Conservation (phyloP, 805 yeast genomes). For the Wickerhamomyces ciferrii region DNA sequence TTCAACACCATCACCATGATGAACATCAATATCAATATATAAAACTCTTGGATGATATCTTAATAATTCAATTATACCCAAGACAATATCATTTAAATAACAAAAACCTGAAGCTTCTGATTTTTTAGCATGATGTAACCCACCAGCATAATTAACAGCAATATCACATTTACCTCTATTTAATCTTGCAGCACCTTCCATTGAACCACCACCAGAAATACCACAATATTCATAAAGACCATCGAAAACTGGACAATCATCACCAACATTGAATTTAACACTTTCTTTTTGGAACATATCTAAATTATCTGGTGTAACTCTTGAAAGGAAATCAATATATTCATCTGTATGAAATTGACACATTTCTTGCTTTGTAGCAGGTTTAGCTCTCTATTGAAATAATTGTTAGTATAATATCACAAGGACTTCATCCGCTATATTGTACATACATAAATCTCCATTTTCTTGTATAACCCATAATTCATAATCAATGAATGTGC, state of each 20-base stretch:
- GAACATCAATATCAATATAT: slow-evolving; percentile 86
- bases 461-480: slow-evolving; percentile 91
- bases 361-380: slow-evolving; percentile 97
- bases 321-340: slow-evolving; percentile 84
- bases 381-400: slow-evolving; percentile 65
- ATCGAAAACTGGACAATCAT: slow-evolving; percentile 84
- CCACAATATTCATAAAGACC: slow-evolving; percentile 73
- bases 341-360: slow-evolving; percentile 98
- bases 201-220: slow-evolving; percentile 82
- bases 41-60: slow-evolving; percentile 82
- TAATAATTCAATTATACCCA: slow-evolving; percentile 74
- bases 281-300: slow-evolving; percentile 85
- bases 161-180: slow-evolving; percentile 81
- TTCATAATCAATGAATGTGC: slow-evolving; percentile 96
- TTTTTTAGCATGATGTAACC: slow-evolving; percentile 89
- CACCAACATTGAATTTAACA: slow-evolving; percentile 92
- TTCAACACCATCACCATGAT: slow-evolving; percentile 94
- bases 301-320: slow-evolving; percentile 90
- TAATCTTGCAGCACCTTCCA: slow-evolving; percentile 85
- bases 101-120: slow-evolving; percentile 89
- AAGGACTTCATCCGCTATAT: no score
- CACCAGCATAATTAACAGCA: slow-evolving; percentile 93
- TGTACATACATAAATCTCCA: slow-evolving; percentile 71
- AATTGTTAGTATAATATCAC: background rate
- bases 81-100: slow-evolving; percentile 83